Base-by-base conservation (phyloP, 1,139 yeast genomes). In the Yamadazyma sp. region DNA sequence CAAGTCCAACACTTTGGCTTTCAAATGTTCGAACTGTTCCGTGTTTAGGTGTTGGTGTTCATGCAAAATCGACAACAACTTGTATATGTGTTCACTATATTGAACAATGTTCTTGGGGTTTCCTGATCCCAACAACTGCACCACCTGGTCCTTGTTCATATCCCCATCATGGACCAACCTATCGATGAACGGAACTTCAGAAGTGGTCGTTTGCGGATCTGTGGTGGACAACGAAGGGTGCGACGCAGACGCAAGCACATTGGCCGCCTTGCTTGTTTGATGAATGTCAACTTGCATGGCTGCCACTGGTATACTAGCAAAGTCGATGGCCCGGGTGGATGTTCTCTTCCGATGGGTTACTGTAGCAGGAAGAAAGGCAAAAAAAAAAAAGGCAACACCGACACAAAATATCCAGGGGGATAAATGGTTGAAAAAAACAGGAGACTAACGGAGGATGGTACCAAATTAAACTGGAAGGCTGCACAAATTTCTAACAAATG, bases 61-160 rank as follows among this genome's bases (percentile, higher is more conserved):
- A 40, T 54, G 51, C 14, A 70, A 41, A 17, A 69, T 44, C 3
- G 56, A 48, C 10, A 66, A 55, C 5, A 70, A 36, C 43, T 65
- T 66, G 46, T 53, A 58, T 5, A 72, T 41, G 43, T 72, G 77
- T 37, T 66, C 73, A 8, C 64, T 53, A 46, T 69, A 72, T 45
- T 72, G 76, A 17, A 56, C 59, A 17, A 65, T 51, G 23, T 52
- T 54, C 10, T 54, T 45, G 0, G 77, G 77, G 11, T 46, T 44
- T 8, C 67, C 64, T 12, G 48, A 44, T 7, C 54, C 43, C 22
- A 72, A 54, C 2, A 69, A 46, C 11, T 56, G 50, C 3, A 70
- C 53, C 11, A 63, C 53, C 37, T 66, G 70, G 4, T 56, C 61
- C 14, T 55, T 36, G 23, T 56, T 40, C 37, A 54, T 50, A 29